Base-by-base conservation (phyloP, 805 yeast species). In the Candida pseudoglaebosa region DNA sequence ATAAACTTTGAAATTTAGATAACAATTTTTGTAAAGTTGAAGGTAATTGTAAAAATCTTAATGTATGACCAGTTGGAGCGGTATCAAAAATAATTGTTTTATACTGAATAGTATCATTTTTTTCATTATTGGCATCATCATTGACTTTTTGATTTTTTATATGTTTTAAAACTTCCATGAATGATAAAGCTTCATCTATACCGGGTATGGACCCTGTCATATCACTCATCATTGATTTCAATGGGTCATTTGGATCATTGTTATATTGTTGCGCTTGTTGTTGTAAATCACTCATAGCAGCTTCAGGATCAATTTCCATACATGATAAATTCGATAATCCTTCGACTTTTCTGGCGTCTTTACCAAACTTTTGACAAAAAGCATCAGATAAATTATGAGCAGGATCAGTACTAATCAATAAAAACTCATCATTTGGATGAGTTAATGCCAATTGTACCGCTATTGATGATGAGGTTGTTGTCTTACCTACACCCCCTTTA, bases 21-120 rank as follows among this genome's bases (percentile, higher is more conserved):
- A 93, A 73, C 26, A 95, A 75, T 59, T 87, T 88, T 52, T 89
- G 95, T 45, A 93, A 70, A 3, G 96, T 90, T 20, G 95, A 78
- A 28, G 99, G 99, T 54, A 93, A 78, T 64, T 90, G 96, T 60
- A 93, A 73, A 62, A 93, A 93, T 55, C 99, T 79, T 52, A 93
- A 71, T 2, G 99, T 93, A 65, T 93, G 99, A 26, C 99, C 99
- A 0, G 99, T 93, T 52, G 99, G 99, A 0, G 99, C 99, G n/a
- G 99, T 93, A 62, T 93, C 99, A 56, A 93, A 93, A 49, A 93
- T 88, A 48, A 93, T 90, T 6, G 95, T 88, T 50, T 85, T 88
- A 59, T 84, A 93, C 21, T 59, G 44, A 33, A 57, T 47, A 24
- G 47, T 48, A 26, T 50, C 50, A 5, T 54, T 41, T 42, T 55